Evolutionary conservation across 225 moss, liverwort and hornwort genomes (phyloP), one percentile per base, ranked within the genome.

Genomic region (Marchantia paleacea): DNA sequence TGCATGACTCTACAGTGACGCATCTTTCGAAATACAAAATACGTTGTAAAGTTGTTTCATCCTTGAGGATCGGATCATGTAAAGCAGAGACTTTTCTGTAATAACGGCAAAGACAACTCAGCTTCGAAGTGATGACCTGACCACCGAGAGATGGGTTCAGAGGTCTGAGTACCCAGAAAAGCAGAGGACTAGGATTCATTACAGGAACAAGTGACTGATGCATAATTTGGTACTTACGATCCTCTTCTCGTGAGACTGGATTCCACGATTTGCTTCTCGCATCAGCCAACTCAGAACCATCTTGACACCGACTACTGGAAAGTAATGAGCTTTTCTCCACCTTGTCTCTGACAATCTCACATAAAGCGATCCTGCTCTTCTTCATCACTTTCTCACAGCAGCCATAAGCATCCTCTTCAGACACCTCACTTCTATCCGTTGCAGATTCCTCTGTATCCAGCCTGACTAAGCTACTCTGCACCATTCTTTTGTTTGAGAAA

Each of bases 301-400:
- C 68, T 52, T 48, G 65, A 50, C 67, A 30, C n/a, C 18, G 49
- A 49, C 30, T 52, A 31, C 16, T 49, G 28, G 7, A 58, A 49
- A 48, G 13, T 72, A 66, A 51, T 12, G 68, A 22, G 55, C 64
- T 31, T 69, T 58, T 75, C 53, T 83, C 79, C 22, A 10, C 70
- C 47, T 75, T 76, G 55, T 84, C 67, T 72, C 55, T 52, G 55
- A 75, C 47, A 52, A 5, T 15, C 16, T 57, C 70, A 72, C 48
- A 16, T n/a, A 1, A 0, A 15, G 53, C 77, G 61, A 84, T 29
- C 72, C 64, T 77, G 79, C 67, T 84, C 84, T 78, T 87, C 82
- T 80, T 82, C 58, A 50, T 54, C 28, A 69, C 80, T 68, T 68
- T 63, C 71, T 19, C 77, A 58, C 12, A 19, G 63, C 69, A 82